A percentile compares a stretch with the other conserved stretches of the same genome.
Evolutionary conservation across 2,329 filamentous ascomycete species (phyloP).

Genomic region (Capronia epimyces): DNA sequence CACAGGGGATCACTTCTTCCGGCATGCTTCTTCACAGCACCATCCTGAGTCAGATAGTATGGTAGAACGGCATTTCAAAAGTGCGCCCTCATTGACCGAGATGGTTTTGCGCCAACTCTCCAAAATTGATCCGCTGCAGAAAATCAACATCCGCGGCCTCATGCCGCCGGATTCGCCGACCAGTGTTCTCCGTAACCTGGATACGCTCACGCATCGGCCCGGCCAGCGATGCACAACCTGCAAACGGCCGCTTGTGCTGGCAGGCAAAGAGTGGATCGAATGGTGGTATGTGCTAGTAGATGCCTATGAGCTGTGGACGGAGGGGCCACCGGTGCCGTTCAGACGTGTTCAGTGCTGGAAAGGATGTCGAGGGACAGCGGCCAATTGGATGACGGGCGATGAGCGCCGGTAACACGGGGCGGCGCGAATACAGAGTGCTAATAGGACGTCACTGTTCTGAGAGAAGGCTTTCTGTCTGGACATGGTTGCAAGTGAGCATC

Average conservation of each 20-base stretch:
- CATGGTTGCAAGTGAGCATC: too few species aligned
- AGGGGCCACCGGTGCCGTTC: slow-evolving; percentile 1
- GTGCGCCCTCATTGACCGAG: slow-evolving; percentile 41
- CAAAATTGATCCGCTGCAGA: slow-evolving; percentile 35
- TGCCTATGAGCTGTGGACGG: background rate
- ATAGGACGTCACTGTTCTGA: too few species aligned
- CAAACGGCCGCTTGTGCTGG: slow-evolving; percentile 37
- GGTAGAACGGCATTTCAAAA: slow-evolving; percentile 34
- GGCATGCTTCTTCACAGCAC: background rate
- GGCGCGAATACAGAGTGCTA: too few species aligned
- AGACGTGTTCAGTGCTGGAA: slow-evolving; percentile 7
- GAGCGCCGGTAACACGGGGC: background rate
- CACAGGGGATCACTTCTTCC: too few species aligned
- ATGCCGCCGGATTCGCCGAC: slow-evolving; percentile 35
- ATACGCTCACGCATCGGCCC: slow-evolving; percentile 35
- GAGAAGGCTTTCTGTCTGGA: too few species aligned
- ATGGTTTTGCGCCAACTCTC: slow-evolving; percentile 36
- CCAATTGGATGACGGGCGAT: background rate
- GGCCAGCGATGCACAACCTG: slow-evolving; percentile 40
- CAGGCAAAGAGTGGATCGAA: slow-evolving; percentile 42
- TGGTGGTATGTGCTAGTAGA: slow-evolving; percentile 27
- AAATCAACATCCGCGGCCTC: slow-evolving; percentile 36
- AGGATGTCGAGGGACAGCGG: slow-evolving; percentile 5
- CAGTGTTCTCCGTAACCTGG: slow-evolving; percentile 35
- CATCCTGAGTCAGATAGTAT: background rate